These are phyloP conservation scores for Moesziomyces antarcticus DNA, from an alignment of 1,284 basidiomycete species.

Conservation along the genomic window DNA sequence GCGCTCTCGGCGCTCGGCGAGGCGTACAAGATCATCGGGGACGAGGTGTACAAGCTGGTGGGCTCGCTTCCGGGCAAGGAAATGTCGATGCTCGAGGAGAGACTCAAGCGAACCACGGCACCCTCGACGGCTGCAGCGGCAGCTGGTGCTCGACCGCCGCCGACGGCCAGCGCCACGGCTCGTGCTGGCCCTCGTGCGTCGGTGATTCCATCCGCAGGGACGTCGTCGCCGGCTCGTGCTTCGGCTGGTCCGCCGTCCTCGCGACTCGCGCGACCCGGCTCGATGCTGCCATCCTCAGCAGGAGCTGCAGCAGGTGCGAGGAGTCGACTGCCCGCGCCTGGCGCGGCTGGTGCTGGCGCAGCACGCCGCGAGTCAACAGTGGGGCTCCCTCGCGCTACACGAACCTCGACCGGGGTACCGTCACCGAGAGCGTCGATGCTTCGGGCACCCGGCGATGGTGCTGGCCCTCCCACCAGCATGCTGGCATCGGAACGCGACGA, in stretches of 20 bases:
- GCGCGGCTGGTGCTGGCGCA: constrained; percentile 13
- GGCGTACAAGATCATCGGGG: constrained; percentile 83
- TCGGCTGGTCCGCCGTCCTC: constrained; percentile 36
- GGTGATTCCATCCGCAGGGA: constrained; percentile 18
- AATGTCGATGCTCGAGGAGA: constrained; percentile 89
- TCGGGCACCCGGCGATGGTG: constrained; percentile 10
- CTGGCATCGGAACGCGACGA: constrained; percentile 17
- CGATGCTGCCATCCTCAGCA: constrained; percentile 14
- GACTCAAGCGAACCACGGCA: constrained; percentile 79
- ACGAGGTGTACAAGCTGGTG: constrained; percentile 84
- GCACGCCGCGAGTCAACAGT: constrained; percentile 42
- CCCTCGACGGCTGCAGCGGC: constrained; percentile 19
- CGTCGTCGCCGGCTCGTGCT: constrained; percentile 28
- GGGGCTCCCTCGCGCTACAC: constrained; percentile 33
- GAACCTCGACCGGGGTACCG: constrained; percentile 8
- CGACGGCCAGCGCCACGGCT: constrained; percentile 6
- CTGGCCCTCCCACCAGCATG: constrained; percentile 10
- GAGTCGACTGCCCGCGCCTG: constrained; percentile 38
- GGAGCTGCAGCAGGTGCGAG: constrained; percentile 28
- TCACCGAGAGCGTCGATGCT: constrained; percentile 31
- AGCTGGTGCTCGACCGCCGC: constrained; percentile 10
- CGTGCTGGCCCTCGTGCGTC: constrained; percentile 30
- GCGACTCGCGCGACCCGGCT: constrained; percentile 37
- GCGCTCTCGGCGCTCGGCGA: constrained; percentile 84
- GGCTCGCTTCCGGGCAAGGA: constrained; percentile 84